Percentiles rank a stretch among this genome's conserved stretches.
Conservation (phyloP, 768 basidiomycete genomes). For the Russula olivacea region DNA sequence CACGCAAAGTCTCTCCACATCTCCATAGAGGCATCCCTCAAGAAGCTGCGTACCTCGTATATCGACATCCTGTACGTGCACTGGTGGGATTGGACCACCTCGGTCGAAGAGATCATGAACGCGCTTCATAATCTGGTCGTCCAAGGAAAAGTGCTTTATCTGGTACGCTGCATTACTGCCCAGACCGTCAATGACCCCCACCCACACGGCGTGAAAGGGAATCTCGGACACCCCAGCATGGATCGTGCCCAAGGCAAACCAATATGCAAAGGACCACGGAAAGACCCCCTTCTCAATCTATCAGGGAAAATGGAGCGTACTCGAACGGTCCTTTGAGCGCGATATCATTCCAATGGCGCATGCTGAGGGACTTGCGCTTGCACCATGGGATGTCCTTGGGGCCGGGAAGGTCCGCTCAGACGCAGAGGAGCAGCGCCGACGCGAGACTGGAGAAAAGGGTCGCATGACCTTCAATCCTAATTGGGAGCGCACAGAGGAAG, state of each 20-base stretch:
- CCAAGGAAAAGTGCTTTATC: conserved; percentile 40
- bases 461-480: conserved; percentile 21
- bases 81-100: conserved; percentile 45
- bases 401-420: conserved; percentile 39
- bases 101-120: conserved; percentile 25
- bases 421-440: conserved; percentile 33
- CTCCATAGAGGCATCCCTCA: conserved; percentile 35
- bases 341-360: conserved; percentile 39
- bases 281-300: conserved; percentile 41
- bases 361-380: conserved; percentile 34
- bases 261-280: conserved; percentile 36
- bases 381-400: conserved; percentile 40
- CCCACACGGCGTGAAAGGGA: background rate
- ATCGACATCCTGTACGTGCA: conserved; percentile 54
- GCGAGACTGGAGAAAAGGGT: conserved; percentile 34
- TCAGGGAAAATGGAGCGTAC: conserved; percentile 35
- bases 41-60: conserved; percentile 51
- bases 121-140: conserved; percentile 38
- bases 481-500: conserved; percentile 22
- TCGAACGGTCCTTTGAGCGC: conserved; percentile 37
- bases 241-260: conserved; percentile 35
- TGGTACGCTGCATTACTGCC: conserved; percentile 25
- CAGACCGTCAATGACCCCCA: background rate
- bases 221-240: conserved; percentile 32
- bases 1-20: conserved; percentile 33